Evolutionary conservation across 2,329 filamentous ascomycete species (phyloP), one percentile per base, ranked within the genome.

Genomic region (Chaetomium sp.): DNA sequence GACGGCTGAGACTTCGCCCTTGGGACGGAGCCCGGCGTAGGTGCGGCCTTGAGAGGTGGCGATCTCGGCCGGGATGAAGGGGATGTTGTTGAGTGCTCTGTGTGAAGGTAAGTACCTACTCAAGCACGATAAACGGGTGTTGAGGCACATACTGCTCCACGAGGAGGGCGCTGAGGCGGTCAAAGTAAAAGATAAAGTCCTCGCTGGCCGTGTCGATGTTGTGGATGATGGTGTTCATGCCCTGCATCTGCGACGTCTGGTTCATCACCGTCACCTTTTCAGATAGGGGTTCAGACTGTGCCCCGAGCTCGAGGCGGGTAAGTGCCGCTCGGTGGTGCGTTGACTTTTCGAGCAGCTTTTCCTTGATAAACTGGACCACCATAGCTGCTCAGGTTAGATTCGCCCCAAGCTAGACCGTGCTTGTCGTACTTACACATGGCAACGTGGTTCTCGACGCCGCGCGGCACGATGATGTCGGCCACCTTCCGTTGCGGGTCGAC

Each of bases 141-240:
- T 42, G 8, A 12, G 27, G 19, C 16, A 78, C 83, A 66, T 77
- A 89, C 85, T 87, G 81, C 76, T 98, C 94, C 55, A 98, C 86
- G 29, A 98, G 82, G 60, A 97, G 81, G n/a, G 90, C 87, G 1
- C 91, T 87, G 45, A 98, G 81, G 45, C 95, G 87, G 77, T 99
- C 93, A 76, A 98, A 97, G 78, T 98, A 98, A 78, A 98, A 98
- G 67, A 97, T 92, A 75, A 97, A 98, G 71, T 98, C 93, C 74
- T 97, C 94, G 50, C 91, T 85, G 7, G 85, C 81, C 0, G 92
- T 94, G 56, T 88, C 84, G 21, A 91, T 89, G 71, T 95, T 85
- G 73, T 96, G 90, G 49, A 99, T 86, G 63, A 97, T 90, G 0
- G 93, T 97, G 75, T 92, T 93, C 85, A 99, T 97, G 55, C 88